These are phyloP conservation scores for Chimonanthus salicifolius DNA, from an alignment of 164 flowering plant genomes.

Conservation along the genomic window DNA sequence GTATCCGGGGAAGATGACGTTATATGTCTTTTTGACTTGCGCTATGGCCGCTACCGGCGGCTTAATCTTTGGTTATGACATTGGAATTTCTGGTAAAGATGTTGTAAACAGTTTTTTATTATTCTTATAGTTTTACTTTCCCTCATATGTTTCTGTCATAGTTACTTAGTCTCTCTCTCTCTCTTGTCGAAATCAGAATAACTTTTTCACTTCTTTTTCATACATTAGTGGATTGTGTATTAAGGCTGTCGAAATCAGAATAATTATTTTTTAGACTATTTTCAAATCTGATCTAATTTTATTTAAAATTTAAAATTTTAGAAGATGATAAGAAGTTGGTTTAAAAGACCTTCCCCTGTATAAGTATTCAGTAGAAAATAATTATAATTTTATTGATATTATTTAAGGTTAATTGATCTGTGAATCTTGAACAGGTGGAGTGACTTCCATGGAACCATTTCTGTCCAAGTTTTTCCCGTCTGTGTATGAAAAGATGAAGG, in stretches of 20 bases:
- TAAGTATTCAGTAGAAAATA: no score
- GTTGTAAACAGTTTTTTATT: not conserved
- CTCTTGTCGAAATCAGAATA: no score
- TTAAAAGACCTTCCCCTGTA: not conserved
- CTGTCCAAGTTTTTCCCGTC: constrained; percentile 26
- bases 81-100: not conserved
- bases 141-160: no score
- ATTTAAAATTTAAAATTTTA: no score
- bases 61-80: constrained; percentile 27
- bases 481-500: constrained; percentile 13
- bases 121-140: no score
- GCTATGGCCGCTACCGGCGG: constrained; percentile 23
- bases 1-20: constrained; percentile 33
- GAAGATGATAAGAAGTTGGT: not conserved
- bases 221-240: no score
- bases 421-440: constrained; percentile 20
- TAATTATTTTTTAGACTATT: no score
- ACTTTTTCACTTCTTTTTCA: no score
- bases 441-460: constrained; percentile 29
- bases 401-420: not conserved
- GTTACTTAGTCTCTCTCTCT: no score
- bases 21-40: constrained; percentile 14
- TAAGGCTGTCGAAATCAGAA: no score
- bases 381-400: no score
- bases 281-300: no score